Evolutionary conservation across 306 rosid genomes (phyloP).

Genomic region (Vigna unguiculata): DNA sequence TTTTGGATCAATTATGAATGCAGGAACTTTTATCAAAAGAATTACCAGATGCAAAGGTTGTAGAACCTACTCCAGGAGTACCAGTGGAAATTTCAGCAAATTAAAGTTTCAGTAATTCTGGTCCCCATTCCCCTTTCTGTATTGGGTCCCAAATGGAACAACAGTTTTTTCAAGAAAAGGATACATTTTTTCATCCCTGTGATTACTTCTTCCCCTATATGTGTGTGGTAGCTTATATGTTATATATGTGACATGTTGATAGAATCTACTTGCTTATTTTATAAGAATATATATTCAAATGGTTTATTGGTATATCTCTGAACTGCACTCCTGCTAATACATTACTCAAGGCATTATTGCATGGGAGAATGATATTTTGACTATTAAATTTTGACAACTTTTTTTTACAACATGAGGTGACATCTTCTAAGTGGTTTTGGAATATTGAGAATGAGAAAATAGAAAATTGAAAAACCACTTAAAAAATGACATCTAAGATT

Average conservation of each 20-base stretch:
- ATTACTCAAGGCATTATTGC: not conserved
- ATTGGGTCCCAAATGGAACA: not conserved
- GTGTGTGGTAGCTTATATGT: not conserved
- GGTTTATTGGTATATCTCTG: not conserved
- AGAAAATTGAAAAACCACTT: no score
- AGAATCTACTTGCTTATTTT: not conserved
- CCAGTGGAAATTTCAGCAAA: slow-evolving; percentile 63
- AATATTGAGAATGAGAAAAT: no score
- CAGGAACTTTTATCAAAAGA: slow-evolving; percentile 85
- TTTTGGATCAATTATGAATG: slow-evolving; percentile 50
- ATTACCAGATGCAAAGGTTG: slow-evolving; percentile 63
- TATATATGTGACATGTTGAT: not conserved
- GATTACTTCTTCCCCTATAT: not conserved
- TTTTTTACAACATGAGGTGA: no score
- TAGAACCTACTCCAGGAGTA: slow-evolving; percentile 74
- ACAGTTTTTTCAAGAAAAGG: slow-evolving; percentile 11
- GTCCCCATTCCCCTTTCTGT: not conserved
- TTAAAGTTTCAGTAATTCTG: slow-evolving; percentile 32
- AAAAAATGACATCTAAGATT: no score
- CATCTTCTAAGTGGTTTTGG: no score
- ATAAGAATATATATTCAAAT: not conserved
- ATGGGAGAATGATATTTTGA: no score
- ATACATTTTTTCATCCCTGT: not conserved
- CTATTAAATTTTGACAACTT: no score
- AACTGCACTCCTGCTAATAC: not conserved